phyloP scores from a whole-genome alignment of 2,329 filamentous ascomycete species.

The Juglanconis oblonga region DNA sequence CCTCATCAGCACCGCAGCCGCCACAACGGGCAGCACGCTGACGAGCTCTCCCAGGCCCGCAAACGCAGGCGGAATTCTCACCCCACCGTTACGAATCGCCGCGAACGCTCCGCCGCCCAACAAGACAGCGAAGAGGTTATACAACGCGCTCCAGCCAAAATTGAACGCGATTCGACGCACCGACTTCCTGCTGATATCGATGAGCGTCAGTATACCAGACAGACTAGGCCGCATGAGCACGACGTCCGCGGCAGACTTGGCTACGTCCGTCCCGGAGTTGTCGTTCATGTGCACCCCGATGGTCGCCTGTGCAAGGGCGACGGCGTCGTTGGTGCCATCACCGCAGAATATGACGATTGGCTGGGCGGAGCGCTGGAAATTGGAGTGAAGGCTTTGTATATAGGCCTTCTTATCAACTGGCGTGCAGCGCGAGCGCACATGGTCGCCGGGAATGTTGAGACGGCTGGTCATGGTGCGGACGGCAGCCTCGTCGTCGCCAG shows the following conservation, averaged over 20 bases:
- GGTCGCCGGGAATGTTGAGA: conserved; percentile 36
- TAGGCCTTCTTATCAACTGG: conserved; percentile 47
- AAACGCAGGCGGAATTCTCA: conserved; percentile 55
- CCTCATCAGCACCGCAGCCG: conserved; percentile 48
- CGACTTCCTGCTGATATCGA: conserved; percentile 49
- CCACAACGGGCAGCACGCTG: conserved; percentile 68
- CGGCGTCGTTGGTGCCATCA: conserved; percentile 77
- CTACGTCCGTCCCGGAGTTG: conserved; percentile 56
- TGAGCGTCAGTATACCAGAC: conserved; percentile 52
- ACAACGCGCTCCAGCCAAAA: conserved; percentile 67
- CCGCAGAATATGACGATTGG: conserved; percentile 65
- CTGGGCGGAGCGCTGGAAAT: conserved; percentile 1
- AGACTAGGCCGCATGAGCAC: conserved; percentile 61
- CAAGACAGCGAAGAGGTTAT: conserved; percentile 67
- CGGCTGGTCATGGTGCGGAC: conserved; percentile 38
- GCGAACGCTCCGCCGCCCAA: conserved; percentile 66
- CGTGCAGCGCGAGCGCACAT: conserved; percentile 40
- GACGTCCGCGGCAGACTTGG: conserved; percentile 65
- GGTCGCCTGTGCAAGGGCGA: conserved; percentile 66
- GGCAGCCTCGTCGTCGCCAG: conserved; percentile 51
- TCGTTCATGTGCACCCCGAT: conserved; percentile 68
- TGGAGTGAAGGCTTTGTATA: conserved; percentile 34
- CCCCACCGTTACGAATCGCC: conserved; percentile 18
- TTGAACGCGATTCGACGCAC: conserved; percentile 60
- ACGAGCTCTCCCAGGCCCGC: conserved; percentile 71